Percentiles rank a stretch among this genome's conserved stretches.
phyloP scores from a whole-genome alignment of 345 rosid genomes.

The Ailanthus altissimus region DNA sequence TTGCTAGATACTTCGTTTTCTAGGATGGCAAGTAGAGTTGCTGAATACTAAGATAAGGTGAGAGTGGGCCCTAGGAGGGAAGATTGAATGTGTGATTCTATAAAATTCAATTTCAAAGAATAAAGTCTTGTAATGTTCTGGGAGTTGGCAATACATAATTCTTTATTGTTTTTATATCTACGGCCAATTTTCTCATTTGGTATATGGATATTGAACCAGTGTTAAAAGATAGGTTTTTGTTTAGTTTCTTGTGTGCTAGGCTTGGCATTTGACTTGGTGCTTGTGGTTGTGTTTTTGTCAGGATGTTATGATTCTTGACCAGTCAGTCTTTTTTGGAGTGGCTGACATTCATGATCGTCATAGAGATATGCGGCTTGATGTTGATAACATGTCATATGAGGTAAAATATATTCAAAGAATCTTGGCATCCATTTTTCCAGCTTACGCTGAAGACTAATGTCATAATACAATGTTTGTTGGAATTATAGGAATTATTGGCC shows the following conservation, averaged over 20 bases:
- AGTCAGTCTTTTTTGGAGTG: conserved; percentile 57
- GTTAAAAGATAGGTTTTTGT: background rate
- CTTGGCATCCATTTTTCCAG: background rate
- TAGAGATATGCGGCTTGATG: conserved; percentile 95
- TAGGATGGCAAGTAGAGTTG: too few species aligned
- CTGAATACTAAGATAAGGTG: background rate
- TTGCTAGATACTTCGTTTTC: background rate
- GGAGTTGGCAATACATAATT: background rate
- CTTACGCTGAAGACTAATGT: background rate
- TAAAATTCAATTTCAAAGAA: background rate
- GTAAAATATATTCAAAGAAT: conserved; percentile 32
- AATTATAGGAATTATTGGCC: conserved; percentile 73
- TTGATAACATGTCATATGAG: conserved; percentile 98
- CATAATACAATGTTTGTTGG: conserved; percentile 11
- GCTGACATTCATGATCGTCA: conserved; percentile 76
- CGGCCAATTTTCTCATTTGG: background rate
- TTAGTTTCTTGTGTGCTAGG: background rate
- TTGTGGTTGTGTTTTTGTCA: conserved; percentile 30
- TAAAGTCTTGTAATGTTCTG: background rate
- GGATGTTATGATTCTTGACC: conserved; percentile 89
- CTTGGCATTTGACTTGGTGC: conserved; percentile 17
- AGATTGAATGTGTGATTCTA: background rate
- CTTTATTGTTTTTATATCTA: background rate
- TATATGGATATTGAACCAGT: background rate
- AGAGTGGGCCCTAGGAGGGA: background rate